Conservation (phyloP, 352 stramenopile species). For the Phytophthora chlamydospora region DNA sequence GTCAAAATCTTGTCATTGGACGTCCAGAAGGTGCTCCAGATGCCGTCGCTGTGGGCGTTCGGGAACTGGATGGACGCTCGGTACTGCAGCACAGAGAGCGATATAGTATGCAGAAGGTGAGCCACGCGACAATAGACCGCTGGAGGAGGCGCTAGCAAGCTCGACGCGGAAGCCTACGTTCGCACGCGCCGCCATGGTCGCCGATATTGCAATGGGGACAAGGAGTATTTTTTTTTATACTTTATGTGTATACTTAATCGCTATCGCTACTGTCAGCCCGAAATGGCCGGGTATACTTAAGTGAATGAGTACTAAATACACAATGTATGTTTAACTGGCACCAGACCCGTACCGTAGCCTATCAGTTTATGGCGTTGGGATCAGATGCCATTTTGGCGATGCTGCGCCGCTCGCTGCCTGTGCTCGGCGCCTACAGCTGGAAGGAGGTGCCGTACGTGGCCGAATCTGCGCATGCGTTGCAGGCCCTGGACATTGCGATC, state of each 20-base stretch:
- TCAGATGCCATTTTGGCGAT: slow-evolving; percentile 22
- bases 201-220: neutral
- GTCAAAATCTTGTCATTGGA: slow-evolving; percentile 88
- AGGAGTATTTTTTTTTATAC: too few species aligned
- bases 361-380: slow-evolving; percentile 6
- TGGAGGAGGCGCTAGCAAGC: neutral
- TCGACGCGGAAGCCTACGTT: slow-evolving; percentile 26
- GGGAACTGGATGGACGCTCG: slow-evolving; percentile 83
- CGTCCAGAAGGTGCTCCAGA: slow-evolving; percentile 91
- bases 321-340: too few species aligned
- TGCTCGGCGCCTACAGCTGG: slow-evolving; percentile 55
- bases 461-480: slow-evolving; percentile 44
- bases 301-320: neutral
- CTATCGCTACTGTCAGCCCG: too few species aligned
- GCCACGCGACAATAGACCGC: neutral
- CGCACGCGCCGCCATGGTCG: slow-evolving; percentile 29
- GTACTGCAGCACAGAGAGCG: slow-evolving; percentile 49
- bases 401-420: slow-evolving; percentile 38
- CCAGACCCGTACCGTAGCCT: slow-evolving; percentile 6
- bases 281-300: too few species aligned
- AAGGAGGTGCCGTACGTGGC: slow-evolving; percentile 70
- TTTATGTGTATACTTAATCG: too few species aligned
- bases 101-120: too few species aligned
- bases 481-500: slow-evolving; percentile 74
- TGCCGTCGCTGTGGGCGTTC: slow-evolving; percentile 87